Evolutionary conservation across 1,284 basidiomycete species (phyloP).

Genomic region (Peniophora sp.): DNA sequence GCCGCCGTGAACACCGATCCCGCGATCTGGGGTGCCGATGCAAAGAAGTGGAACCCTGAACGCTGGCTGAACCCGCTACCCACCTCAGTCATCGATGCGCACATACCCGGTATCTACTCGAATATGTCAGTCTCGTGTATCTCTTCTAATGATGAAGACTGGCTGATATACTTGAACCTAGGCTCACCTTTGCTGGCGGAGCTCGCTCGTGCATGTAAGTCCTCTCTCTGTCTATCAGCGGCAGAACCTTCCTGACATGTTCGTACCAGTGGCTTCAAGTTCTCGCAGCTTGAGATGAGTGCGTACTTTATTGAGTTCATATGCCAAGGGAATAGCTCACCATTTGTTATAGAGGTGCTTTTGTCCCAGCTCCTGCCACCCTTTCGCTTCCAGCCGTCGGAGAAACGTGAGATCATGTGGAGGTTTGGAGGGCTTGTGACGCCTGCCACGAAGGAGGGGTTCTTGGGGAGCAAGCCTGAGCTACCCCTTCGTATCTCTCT

Average conservation of each 20-base stretch:
- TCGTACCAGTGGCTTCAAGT: constrained; percentile 24
- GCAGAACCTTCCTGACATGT: background rate
- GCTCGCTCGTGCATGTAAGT: constrained; percentile 7
- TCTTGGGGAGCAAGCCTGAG: background rate
- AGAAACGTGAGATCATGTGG: background rate
- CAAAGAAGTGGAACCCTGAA: constrained; percentile 22
- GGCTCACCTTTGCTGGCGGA: constrained; percentile 25
- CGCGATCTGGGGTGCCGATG: constrained; percentile 23
- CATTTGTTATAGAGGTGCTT: background rate
- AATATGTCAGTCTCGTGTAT: background rate
- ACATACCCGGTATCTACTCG: constrained; percentile 5
- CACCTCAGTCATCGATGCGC: background rate
- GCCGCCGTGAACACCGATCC: constrained; percentile 18
- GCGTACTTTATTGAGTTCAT: background rate
- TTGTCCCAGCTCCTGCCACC: background rate
- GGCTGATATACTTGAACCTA: background rate
- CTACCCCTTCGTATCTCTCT: background rate
- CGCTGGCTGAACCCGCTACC: constrained; percentile 18
- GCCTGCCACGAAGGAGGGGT: background rate
- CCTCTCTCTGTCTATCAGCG: background rate
- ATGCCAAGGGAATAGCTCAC: background rate
- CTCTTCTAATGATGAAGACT: background rate
- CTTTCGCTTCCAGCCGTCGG: background rate
- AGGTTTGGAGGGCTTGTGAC: background rate
- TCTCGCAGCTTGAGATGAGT: constrained; percentile 23